These are phyloP conservation scores for Ustilaginoidea virens DNA, from an alignment of 2,329 filamentous ascomycete genomes.

Conservation along the genomic window DNA sequence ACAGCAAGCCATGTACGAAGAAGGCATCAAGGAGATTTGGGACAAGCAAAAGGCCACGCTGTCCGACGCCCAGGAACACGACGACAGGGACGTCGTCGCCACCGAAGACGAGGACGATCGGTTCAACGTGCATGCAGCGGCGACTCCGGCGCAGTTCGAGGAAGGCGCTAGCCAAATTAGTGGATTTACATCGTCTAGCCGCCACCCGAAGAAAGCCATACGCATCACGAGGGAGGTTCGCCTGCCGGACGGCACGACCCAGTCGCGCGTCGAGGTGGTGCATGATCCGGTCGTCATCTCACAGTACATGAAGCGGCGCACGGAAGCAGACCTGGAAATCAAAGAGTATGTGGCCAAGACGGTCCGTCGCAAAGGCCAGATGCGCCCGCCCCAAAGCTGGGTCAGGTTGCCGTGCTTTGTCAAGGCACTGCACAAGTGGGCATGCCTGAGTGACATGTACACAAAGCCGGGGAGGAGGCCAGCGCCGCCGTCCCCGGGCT, in stretches of 20 bases:
- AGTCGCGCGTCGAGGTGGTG: slow-evolving; percentile 51
- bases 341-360: slow-evolving; percentile 45
- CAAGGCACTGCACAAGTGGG: slow-evolving; percentile 9
- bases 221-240: slow-evolving; percentile 54
- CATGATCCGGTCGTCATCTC: slow-evolving; percentile 77
- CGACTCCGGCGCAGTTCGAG: slow-evolving; percentile 52
- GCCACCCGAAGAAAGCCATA: slow-evolving; percentile 48
- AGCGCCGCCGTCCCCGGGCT: slow-evolving; percentile 14
- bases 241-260: slow-evolving; percentile 31
- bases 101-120: slow-evolving; percentile 48
- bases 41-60: slow-evolving; percentile 70
- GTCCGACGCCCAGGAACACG: slow-evolving; percentile 53
- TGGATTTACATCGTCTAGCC: slow-evolving; percentile 48
- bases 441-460: slow-evolving; percentile 7
- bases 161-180: slow-evolving; percentile 72
- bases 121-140: slow-evolving; percentile 57
- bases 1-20: slow-evolving; percentile 83
- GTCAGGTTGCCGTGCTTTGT: slow-evolving; percentile 7
- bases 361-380: slow-evolving; percentile 4
- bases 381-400: slow-evolving; percentile 6
- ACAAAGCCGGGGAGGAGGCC: slow-evolving; percentile 7
- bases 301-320: slow-evolving; percentile 69
- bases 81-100: slow-evolving; percentile 42
- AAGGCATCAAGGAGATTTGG: slow-evolving; percentile 87
- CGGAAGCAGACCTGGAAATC: slow-evolving; percentile 53